Evolutionary conservation across 202 grass and related monocot species (phyloP), one percentile per base, ranked within the genome.

Genomic region (Hordeum pubiflorum): DNA sequence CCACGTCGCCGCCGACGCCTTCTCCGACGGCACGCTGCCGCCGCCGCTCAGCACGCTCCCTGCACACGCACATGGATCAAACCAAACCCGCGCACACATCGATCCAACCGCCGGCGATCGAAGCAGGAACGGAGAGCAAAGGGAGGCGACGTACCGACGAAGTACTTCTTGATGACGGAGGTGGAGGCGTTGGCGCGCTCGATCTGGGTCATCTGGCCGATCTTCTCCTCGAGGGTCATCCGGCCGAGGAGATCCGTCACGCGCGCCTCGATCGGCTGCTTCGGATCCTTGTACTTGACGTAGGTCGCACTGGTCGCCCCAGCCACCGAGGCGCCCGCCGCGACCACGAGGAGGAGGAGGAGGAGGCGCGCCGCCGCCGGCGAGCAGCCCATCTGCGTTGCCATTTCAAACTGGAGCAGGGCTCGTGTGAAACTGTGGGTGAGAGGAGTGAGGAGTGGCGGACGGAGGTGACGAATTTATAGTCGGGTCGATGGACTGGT

Each of bases 161-260:
- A 93, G 77, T 93, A 93, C 60, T 92, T 93, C 58, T 89, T 90
- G 14, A 48, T 48, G 44, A 48, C 44, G 44, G 44, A 14, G 5
- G 44, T 17, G 44, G 44, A 48, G 44, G 44, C 44, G 44, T 48
- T 48, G 44, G 44, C 44, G 44, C 44, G 63, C 81, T 91, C 90
- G 77, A 97, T 93, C 71, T 97, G 93, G 14, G 90, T 91, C 90
- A 97, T 97, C 84, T 97, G 93, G 2, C 90, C 90, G 63, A 97
- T 91, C 93, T 93, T 97, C 84, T 97, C 93, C 79, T 87, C 90
- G 4, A 97, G 83, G 58, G 88, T 93, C 90, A 97, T 97, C 8
- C 88, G 75, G 39, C 64, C 2, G 14, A 97, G 77, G 41, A 97
- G 85, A 75, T 97, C 93, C 13, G 80, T 18, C 13, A 93, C 77